These are phyloP conservation scores for Collybiopsis confluens DNA, from an alignment of 768 basidiomycete species.

Conservation along the genomic window DNA sequence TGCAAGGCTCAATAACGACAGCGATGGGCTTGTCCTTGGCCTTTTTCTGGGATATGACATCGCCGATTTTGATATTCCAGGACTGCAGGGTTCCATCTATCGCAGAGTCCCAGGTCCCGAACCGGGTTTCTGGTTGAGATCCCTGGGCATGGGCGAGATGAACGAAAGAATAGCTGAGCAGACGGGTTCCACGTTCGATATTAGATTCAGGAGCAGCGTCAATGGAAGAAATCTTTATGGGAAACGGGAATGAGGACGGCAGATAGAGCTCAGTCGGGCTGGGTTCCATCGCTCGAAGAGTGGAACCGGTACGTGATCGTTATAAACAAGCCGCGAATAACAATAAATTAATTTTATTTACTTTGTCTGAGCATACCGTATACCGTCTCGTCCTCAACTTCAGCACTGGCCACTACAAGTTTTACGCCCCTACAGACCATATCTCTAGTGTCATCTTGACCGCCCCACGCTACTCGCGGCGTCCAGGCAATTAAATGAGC, in stretches of 20 bases:
- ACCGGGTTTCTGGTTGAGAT: slow-evolving; percentile 59
- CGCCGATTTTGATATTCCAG: slow-evolving; percentile 69
- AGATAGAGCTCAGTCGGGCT: slow-evolving; percentile 73
- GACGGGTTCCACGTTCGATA: slow-evolving; percentile 68
- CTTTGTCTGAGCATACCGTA: slow-evolving; percentile 25
- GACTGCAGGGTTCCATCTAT: slow-evolving; percentile 72
- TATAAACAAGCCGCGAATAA: too few species aligned
- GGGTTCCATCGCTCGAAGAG: slow-evolving; percentile 16
- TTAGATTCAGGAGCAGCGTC: slow-evolving; percentile 42
- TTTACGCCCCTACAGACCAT: slow-evolving; percentile 48
- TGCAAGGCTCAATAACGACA: slow-evolving; percentile 84
- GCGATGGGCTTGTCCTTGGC: slow-evolving; percentile 62
- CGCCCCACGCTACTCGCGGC: slow-evolving; percentile 47
- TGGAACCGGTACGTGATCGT: slow-evolving; percentile 7
- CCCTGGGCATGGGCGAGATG: slow-evolving; percentile 44
- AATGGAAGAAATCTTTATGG: slow-evolving; percentile 75
- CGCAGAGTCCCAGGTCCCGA: slow-evolving; percentile 88
- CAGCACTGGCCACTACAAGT: slow-evolving; percentile 30
- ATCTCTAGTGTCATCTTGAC: slow-evolving; percentile 39
- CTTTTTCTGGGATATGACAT: slow-evolving; percentile 54
- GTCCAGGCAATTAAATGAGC: slow-evolving; percentile 51
- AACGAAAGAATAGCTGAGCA: slow-evolving; percentile 82
- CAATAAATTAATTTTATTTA: slow-evolving; percentile 9
- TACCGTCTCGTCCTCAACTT: slow-evolving; percentile 1
- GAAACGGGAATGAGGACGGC: slow-evolving; percentile 78